Evolutionary conservation across 2,329 filamentous ascomycete genomes (phyloP).

Genomic region (Cladosporium oxysporum): DNA sequence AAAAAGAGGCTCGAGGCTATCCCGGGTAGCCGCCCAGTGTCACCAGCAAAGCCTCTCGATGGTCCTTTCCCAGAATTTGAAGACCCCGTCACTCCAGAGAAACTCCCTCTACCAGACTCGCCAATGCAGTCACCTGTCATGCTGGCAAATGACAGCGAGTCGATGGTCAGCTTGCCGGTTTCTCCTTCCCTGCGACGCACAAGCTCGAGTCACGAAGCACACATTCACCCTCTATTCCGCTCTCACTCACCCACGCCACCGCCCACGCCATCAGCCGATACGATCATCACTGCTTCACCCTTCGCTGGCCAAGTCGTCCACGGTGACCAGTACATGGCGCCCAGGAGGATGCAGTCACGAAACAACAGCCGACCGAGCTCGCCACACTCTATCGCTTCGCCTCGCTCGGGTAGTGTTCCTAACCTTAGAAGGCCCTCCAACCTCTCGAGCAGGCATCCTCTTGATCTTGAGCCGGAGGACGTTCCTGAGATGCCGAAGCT

Average conservation of each 20-base stretch:
- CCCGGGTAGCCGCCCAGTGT: conserved; percentile 65
- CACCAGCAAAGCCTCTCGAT: conserved; percentile 62
- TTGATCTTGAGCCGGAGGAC: conserved; percentile 15
- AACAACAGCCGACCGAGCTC: conserved; percentile 24
- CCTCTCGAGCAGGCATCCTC: conserved; percentile 2
- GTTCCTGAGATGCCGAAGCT: conserved; percentile 18
- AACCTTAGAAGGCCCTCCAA: conserved; percentile 10
- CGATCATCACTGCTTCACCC: conserved; percentile 69
- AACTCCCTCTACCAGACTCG: conserved; percentile 24
- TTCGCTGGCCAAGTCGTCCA: conserved; percentile 64
- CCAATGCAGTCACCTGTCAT: conserved; percentile 20
- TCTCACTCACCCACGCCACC: conserved; percentile 70
- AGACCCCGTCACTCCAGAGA: conserved; percentile 20
- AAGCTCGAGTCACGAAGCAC: conserved; percentile 54
- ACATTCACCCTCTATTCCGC: conserved; percentile 77
- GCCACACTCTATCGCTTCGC: conserved; percentile 1
- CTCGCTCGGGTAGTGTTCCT: conserved; percentile 10
- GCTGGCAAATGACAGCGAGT: not conserved
- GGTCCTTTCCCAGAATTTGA: conserved; percentile 41
- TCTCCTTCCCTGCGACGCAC: conserved; percentile 4
- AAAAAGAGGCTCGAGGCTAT: conserved; percentile 67
- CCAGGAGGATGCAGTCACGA: conserved; percentile 27
- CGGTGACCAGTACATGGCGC: conserved; percentile 27
- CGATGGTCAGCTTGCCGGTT: not conserved
- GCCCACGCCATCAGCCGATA: conserved; percentile 65